Evolutionary conservation across 2,329 filamentous ascomycete genomes (phyloP), one percentile per base, ranked within the genome.

Genomic region (Didymella keratinophila): DNA sequence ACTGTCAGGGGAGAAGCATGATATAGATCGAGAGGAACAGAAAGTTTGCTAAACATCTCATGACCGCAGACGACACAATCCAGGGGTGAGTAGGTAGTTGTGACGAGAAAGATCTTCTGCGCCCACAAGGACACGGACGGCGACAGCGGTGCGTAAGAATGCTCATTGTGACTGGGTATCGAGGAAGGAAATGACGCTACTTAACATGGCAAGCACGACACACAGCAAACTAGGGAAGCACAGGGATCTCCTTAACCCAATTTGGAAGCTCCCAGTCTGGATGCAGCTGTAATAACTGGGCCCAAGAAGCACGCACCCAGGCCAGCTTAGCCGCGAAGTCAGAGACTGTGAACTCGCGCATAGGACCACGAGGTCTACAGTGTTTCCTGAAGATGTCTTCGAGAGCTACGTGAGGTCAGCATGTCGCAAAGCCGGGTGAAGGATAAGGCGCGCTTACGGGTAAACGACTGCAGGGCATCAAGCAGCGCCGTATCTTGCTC

Each of bases 401-500:
- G 28, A 74, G 73, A 10, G 72, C 73, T 27, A n/a, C 1, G 10
- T 8, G 10, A 44, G 2, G 32, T 64, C 34, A 64, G 25, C 1
- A n/a, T 9, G 27, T 9, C 16, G 46, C 6, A 1, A n/a, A 30
- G 9, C 2, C 5, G 6, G 14, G 21, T 18, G 25, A 2, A 1
- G 4, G 7, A 27, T 27, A 9, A 11, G 18, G 18, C 10, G 48
- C 28, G 64, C 73, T 50, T 62, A 76, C 74, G 64, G 14, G 65
- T 46, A 58, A 62, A 72, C 8, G 58, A 53, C 39, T 66, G 28
- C 54, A 77, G 37, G 3, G 68, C 70, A 4, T 73, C 69, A 25
- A 77, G 54, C 39, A 82, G 64, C 10, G 74, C 74, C 2, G 42
- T 52, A 1, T 73, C 58, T 51, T 79, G 67, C 3, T 67, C 58